These are phyloP conservation scores for Zygoascus meyerae DNA, from an alignment of 1,139 yeast genomes.

Conservation along the genomic window DNA sequence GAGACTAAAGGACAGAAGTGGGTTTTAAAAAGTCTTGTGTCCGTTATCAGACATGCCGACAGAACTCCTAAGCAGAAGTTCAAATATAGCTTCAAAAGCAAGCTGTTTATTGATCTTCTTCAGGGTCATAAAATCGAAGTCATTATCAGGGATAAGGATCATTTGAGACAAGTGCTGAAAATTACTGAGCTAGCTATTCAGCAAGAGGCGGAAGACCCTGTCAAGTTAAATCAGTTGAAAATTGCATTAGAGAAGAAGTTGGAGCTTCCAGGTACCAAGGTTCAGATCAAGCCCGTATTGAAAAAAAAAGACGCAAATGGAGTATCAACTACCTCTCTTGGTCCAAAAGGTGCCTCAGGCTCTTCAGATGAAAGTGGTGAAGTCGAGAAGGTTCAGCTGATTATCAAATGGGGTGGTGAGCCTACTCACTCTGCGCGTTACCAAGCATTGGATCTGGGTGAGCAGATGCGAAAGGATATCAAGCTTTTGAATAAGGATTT, in stretches of 20 bases:
- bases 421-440: constrained; percentile 96
- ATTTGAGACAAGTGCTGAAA: constrained; percentile 75
- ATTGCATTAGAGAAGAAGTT: constrained; percentile 84
- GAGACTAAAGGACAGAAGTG: constrained; percentile 92
- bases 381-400: constrained; percentile 92
- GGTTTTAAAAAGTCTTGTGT: constrained; percentile 91
- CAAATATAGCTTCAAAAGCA: constrained; percentile 88
- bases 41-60: constrained; percentile 94
- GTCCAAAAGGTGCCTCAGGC: not conserved
- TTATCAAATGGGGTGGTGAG: constrained; percentile 98
- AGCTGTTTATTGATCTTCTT: constrained; percentile 74
- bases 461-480: constrained; percentile 88
- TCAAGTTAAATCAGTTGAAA: constrained; percentile 68
- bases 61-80: constrained; percentile 99
- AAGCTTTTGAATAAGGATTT: constrained; percentile 80
- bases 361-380: constrained; percentile 43
- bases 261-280: constrained; percentile 91
- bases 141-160: constrained; percentile 83
- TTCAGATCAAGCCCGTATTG: constrained; percentile 87
- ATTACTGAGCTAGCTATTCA: constrained; percentile 80
- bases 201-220: constrained; percentile 70
- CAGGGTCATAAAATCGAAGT: constrained; percentile 97
- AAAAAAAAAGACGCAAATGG: constrained; percentile 20
- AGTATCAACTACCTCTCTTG: constrained; percentile 23
- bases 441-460: constrained; percentile 94